Evolutionary conservation across 192 early-diverging fungal species (phyloP).

Genomic region (Mortierella claussenii): DNA sequence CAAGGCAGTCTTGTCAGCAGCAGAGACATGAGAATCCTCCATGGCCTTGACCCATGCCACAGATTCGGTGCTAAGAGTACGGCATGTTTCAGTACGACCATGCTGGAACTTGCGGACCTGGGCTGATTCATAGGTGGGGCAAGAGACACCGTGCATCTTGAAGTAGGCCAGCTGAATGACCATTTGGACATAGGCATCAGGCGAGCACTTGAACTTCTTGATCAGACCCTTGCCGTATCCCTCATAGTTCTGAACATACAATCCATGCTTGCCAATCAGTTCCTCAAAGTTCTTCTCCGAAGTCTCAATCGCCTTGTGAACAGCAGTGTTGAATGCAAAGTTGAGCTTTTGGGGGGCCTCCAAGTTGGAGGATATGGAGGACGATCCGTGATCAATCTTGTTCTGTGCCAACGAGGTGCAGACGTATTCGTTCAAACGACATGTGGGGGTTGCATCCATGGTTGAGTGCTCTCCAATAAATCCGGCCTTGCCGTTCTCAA

Average conservation of each 20-base stretch:
- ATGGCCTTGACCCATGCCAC: constrained; percentile 88
- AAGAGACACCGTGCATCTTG: constrained; percentile 81
- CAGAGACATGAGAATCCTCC: constrained; percentile 67
- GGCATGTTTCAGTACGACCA: constrained; percentile 95
- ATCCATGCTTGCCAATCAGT: constrained; percentile 82
- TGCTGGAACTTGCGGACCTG: constrained; percentile 92
- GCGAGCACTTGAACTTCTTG: constrained; percentile 84
- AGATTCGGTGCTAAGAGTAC: constrained; percentile 81
- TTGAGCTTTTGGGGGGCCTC: constrained; percentile 73
- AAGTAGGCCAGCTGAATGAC: constrained; percentile 96
- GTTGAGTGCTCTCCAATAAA: constrained; percentile 93
- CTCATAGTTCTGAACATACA: constrained; percentile 83
- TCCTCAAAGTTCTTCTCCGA: constrained; percentile 85
- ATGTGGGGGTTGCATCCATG: constrained; percentile 96
- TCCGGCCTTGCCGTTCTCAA: constrained; percentile 97
- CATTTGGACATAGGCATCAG: constrained; percentile 89
- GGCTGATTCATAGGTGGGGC: constrained; percentile 94
- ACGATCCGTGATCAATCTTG: constrained; percentile 80
- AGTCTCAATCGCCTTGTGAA: constrained; percentile 70
- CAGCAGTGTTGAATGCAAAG: constrained; percentile 72
- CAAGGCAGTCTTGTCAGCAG: constrained; percentile 71
- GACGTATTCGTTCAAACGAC: constrained; percentile 88
- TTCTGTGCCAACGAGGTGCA: constrained; percentile 66
- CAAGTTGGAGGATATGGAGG: constrained; percentile 65
- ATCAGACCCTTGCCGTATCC: constrained; percentile 96